Evolutionary conservation across 1,284 basidiomycete genomes (phyloP).

Genomic region (Puccinia horiana): DNA sequence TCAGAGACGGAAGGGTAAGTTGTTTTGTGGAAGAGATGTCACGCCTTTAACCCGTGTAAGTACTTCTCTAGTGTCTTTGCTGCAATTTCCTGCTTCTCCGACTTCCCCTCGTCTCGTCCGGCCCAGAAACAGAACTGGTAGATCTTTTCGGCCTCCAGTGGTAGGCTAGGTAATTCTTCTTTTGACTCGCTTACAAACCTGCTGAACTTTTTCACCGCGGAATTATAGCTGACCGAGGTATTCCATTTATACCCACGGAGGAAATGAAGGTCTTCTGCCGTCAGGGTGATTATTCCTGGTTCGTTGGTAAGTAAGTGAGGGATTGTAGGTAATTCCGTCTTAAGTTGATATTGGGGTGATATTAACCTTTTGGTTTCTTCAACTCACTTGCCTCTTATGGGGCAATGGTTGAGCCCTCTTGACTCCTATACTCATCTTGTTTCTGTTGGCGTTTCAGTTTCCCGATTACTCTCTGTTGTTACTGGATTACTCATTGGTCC

Average conservation of each 20-base stretch:
- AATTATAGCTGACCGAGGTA: not conserved
- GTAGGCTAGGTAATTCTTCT: not conserved
- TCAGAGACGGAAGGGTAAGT: not conserved
- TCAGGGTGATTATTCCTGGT: too few species aligned
- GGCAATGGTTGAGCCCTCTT: too few species aligned
- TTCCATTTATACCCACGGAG: not conserved
- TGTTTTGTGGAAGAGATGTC: constrained; percentile 11
- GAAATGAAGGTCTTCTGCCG: not conserved
- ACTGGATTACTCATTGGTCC: too few species aligned
- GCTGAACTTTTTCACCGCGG: not conserved
- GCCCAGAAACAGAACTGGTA: not conserved
- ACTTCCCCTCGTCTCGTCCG: not conserved
- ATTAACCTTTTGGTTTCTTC: too few species aligned
- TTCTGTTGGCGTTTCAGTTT: too few species aligned
- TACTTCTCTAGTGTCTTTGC: not conserved
- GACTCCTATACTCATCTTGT: too few species aligned
- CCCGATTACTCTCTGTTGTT: too few species aligned
- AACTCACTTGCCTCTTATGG: too few species aligned
- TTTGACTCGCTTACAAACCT: not conserved
- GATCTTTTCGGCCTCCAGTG: not conserved
- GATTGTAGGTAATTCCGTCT: too few species aligned
- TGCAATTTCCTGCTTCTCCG: not conserved
- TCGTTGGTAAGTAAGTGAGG: too few species aligned
- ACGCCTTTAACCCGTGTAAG: not conserved
- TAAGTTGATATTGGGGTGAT: too few species aligned